These are phyloP conservation scores for Gonium pectorale DNA, from an alignment of 139 green algal species.

Conservation along the genomic window DNA sequence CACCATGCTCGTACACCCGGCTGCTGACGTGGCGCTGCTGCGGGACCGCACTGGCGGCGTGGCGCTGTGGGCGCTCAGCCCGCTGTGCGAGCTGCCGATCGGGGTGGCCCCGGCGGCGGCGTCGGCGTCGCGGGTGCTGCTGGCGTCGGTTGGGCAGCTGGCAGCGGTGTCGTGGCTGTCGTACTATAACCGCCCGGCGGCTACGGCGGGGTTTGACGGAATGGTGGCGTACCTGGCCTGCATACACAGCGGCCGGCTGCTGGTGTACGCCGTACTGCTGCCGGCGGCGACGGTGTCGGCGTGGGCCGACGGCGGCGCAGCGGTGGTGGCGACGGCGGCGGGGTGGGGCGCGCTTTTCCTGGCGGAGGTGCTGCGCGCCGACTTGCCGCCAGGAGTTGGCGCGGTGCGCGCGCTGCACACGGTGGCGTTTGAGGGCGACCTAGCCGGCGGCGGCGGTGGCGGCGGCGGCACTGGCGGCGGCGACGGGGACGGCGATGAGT, in stretches of 20 bases:
- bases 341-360: slow-evolving; percentile 15
- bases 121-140: slow-evolving; percentile 10
- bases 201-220: background rate
- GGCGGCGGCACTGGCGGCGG: background rate
- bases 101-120: background rate
- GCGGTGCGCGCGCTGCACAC: slow-evolving; percentile 19
- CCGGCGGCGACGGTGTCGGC: background rate
- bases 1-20: slow-evolving; percentile 29
- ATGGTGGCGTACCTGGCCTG: slow-evolving; percentile 21
- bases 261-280: slow-evolving; percentile 32
- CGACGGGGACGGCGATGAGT: too few species aligned
- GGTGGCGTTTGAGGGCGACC: slow-evolving; percentile 9
- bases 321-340: background rate
- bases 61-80: slow-evolving; percentile 44
- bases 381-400: slow-evolving; percentile 11
- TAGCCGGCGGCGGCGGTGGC: too few species aligned
- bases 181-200: background rate
- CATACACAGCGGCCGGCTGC: slow-evolving; percentile 9
- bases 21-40: slow-evolving; percentile 15
- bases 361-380: slow-evolving; percentile 20
- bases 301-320: background rate
- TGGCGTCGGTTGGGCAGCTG: slow-evolving; percentile 32
- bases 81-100: slow-evolving; percentile 43
- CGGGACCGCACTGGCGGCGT: slow-evolving; percentile 45
- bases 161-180: slow-evolving; percentile 37